Base-by-base conservation (phyloP, 2,329 filamentous ascomycete genomes). In the Aspergillus flavus region DNA sequence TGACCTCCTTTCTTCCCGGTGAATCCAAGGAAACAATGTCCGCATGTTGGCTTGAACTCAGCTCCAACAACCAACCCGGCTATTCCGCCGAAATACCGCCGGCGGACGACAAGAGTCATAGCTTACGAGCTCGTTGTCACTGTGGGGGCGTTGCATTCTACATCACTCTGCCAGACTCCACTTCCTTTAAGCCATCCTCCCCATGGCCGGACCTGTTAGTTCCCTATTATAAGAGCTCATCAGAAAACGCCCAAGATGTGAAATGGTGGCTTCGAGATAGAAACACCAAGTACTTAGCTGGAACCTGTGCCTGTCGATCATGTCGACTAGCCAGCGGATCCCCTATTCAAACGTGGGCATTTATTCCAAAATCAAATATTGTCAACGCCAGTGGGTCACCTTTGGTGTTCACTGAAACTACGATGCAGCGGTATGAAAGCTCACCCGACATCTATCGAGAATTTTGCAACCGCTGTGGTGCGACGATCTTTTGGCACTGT, bases 321-420 rank as follows among this genome's bases (percentile, higher is more conserved):
- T 92, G 89, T 72, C 85, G 89, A 6, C 78, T 87, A 4, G 75
- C 78, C 0, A 83, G 85, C 1, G 88, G 89, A 3, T 88, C 87
- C 66, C 87, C 90, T 61, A 83, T 91, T 54, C 85, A 89, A 68
- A 79, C 84, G 0, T 92, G 89, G 89, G 82, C 86, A 0, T 92
- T 91, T 70, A 77, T 91, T 0, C 87, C 87, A 0, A 80, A 81
- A n/a, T 73, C 76, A 1, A 87, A 89, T 68, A 86, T 91, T 59
- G 75, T 80, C 21, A 79, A 85, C 30, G 64, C 75, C 36, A 65
- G 81, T 55, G 69, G 76, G 16, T 69, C 71, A 23, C 69, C 75
- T 1, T 63, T 81, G 5, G 62, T 68, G 14, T 76, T 83, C 3
- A 71, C 77, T 0, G 69, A 75, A 30, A 81, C 80, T 0, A 83